Conservation (phyloP, 345 rosid genomes). For the Eucalyptus fibrosa region DNA sequence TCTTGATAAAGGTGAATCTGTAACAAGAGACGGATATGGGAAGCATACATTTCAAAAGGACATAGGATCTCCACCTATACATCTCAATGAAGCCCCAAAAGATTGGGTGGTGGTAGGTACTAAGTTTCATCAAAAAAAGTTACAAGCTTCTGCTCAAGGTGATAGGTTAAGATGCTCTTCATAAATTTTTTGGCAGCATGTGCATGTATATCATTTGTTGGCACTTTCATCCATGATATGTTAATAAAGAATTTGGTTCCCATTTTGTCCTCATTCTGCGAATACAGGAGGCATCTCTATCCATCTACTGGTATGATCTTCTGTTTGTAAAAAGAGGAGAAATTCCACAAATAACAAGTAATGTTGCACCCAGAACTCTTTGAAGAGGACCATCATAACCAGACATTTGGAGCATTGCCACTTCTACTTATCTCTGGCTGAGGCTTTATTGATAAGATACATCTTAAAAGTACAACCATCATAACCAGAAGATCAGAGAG, state of each 20-base stretch:
- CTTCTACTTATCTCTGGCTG: not conserved
- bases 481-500: not conserved
- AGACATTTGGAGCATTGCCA: not conserved
- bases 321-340: not conserved
- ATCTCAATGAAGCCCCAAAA: not conserved
- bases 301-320: not conserved
- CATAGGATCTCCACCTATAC: not conserved
- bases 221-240: not conserved
- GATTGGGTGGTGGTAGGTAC: not conserved
- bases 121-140: not conserved
- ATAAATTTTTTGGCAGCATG: not conserved
- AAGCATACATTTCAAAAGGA: not conserved
- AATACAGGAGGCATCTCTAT: not conserved
- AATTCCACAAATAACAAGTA: not conserved
- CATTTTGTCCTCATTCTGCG: not conserved
- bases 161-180: not conserved
- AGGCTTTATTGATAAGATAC: not conserved
- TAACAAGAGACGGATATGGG: not conserved
- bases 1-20: not conserved
- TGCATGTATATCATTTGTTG: not conserved
- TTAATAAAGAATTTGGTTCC: not conserved
- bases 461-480: not conserved
- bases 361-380: not conserved
- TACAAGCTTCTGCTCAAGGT: not conserved
- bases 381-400: not conserved